A percentile compares a stretch with the other conserved stretches of the same genome.
Conservation (phyloP, 129 eudicot species). For the Smallanthus sonchifolius region DNA sequence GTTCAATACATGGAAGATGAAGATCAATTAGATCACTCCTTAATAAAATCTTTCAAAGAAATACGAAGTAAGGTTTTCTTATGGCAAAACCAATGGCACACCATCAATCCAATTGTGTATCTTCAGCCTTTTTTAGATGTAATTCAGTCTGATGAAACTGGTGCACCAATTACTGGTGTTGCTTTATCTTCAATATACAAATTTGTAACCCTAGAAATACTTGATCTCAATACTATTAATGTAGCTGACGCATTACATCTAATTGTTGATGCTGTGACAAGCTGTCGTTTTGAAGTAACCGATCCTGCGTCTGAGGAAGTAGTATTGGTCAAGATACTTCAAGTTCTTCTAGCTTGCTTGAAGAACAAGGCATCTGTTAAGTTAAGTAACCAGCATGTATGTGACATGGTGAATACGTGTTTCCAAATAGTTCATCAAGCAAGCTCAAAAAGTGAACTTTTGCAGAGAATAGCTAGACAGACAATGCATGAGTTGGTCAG, state of each 20-base stretch:
- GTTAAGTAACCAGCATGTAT: conserved; percentile 56
- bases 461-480: conserved; percentile 81
- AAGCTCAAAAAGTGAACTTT: conserved; percentile 67
- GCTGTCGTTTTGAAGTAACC: conserved; percentile 65
- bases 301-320: conserved; percentile 68
- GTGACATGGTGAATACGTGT: conserved; percentile 47
- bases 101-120: conserved; percentile 40
- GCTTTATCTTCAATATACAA: conserved; percentile 57
- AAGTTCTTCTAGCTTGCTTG: conserved; percentile 65
- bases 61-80: conserved; percentile 45
- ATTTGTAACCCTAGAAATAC: conserved; percentile 40
- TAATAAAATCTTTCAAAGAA: conserved; percentile 49
- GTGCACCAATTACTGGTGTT: conserved; percentile 66
- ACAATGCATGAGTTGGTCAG: conserved; percentile 81
- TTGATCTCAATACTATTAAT: conserved; percentile 37
- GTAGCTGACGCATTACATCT: conserved; percentile 44
- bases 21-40: conserved; percentile 45
- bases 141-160: conserved; percentile 55
- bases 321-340: conserved; percentile 62
- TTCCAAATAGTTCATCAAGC: conserved; percentile 91
- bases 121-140: conserved; percentile 53
- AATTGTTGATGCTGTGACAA: conserved; percentile 56
- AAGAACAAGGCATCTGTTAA: conserved; percentile 47
- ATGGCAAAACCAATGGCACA: conserved; percentile 36
- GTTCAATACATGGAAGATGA: conserved; percentile 53